phyloP scores from a whole-genome alignment of 441 rosid genomes.

The Populus tomentosa region DNA sequence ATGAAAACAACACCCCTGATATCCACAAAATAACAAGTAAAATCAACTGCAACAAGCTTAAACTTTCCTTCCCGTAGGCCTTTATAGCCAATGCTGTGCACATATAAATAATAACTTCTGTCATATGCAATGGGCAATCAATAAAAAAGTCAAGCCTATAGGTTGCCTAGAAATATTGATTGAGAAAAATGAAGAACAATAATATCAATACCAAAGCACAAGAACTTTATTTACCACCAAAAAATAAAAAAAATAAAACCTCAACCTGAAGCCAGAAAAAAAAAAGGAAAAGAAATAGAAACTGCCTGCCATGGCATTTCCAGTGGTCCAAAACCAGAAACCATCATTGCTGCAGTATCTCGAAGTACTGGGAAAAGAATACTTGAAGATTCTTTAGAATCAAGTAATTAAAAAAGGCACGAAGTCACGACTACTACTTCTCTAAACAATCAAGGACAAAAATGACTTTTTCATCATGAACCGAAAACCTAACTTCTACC shows the following conservation, averaged over 20 bases:
- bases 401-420: background rate
- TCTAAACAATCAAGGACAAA: background rate
- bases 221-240: background rate
- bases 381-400: background rate
- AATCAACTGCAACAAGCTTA: background rate
- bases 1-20: constrained; percentile 78
- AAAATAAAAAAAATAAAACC: background rate
- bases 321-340: background rate
- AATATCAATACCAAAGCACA: background rate
- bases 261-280: background rate
- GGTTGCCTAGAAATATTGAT: background rate
- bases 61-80: background rate
- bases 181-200: background rate
- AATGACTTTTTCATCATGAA: background rate
- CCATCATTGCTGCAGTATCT: background rate
- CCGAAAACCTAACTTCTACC: background rate
- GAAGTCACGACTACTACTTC: background rate
- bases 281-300: background rate
- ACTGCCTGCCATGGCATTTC: background rate
- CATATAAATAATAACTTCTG: background rate
- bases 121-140: background rate
- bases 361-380: background rate
- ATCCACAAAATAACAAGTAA: constrained; percentile 11
- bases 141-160: background rate
- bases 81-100: background rate